Evolutionary conservation across 2,329 filamentous ascomycete species (phyloP).

Genomic region (Ophiostoma himal-ulmi): DNA sequence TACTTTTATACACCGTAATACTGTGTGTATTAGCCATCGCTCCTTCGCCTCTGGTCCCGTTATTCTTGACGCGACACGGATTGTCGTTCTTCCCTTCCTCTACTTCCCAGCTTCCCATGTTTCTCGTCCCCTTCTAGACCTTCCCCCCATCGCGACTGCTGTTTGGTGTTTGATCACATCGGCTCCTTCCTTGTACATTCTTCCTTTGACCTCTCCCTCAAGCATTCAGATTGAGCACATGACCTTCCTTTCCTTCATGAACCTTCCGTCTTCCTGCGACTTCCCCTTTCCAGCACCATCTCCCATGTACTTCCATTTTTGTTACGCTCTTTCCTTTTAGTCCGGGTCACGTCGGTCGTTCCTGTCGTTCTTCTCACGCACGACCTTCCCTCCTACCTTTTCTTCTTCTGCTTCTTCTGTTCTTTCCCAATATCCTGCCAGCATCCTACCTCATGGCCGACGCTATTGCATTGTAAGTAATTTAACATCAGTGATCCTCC

Average conservation of each 20-base stretch:
- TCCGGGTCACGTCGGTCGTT: neutral
- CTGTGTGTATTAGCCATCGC: slow-evolving; percentile 21
- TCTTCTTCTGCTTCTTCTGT: neutral
- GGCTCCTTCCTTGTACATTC: slow-evolving; percentile 10
- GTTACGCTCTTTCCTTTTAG: slow-evolving; percentile 4
- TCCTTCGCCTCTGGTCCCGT: slow-evolving; percentile 22
- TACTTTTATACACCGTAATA: neutral
- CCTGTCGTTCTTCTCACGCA: neutral
- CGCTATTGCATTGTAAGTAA: neutral
- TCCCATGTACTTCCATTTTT: neutral
- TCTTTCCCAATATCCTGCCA: neutral
- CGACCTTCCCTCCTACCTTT: neutral
- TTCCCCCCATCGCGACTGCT: slow-evolving; percentile 8
- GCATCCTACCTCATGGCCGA: neutral
- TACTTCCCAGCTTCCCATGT: neutral
- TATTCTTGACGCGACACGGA: slow-evolving; percentile 25
- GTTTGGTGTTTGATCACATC: slow-evolving; percentile 2
- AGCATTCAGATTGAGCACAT: neutral
- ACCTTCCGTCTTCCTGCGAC: neutral
- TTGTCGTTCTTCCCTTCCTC: slow-evolving; percentile 23
- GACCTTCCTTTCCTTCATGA: neutral
- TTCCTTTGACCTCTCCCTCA: neutral
- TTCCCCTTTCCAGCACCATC: neutral
- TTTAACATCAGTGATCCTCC: neutral
- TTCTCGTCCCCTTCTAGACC: slow-evolving; percentile 9